Percentiles rank a stretch among this genome's conserved stretches.
phyloP scores from a whole-genome alignment of 192 early-diverging fungal genomes.

The Anaeromyces robustus region DNA sequence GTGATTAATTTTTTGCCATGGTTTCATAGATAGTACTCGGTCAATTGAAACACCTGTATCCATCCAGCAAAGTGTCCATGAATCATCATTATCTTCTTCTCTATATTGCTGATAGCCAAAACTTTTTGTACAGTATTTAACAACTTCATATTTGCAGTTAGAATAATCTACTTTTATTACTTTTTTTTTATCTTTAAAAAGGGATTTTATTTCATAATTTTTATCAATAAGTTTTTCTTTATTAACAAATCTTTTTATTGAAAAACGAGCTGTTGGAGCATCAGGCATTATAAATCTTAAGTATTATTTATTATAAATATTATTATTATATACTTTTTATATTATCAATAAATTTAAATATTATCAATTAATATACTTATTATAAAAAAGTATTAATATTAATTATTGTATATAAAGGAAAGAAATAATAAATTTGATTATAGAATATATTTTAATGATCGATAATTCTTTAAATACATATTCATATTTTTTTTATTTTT shows the following conservation, averaged over 20 bases:
- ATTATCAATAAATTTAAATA: too few relatives aligned
- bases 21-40: constrained; percentile 6
- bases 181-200: neutral
- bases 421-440: too few relatives aligned
- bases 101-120: neutral
- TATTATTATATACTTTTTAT: too few relatives aligned
- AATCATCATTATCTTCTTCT: neutral
- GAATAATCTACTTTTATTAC: neutral
- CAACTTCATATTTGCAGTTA: neutral
- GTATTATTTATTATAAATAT: too few relatives aligned
- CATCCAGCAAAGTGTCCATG: neutral
- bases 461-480: too few relatives aligned
- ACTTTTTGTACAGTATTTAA: neutral
- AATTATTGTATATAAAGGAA: too few relatives aligned
- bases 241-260: neutral
- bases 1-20: constrained; percentile 38
- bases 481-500: too few relatives aligned
- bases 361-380: too few relatives aligned
- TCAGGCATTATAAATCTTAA: neutral
- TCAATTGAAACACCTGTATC: neutral
- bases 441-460: too few relatives aligned
- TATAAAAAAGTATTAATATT: too few relatives aligned
- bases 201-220: neutral
- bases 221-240: neutral
- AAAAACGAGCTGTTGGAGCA: neutral